Evolutionary conservation across 2,329 filamentous ascomycete genomes (phyloP), one percentile per base, ranked within the genome.

Genomic region (Aspergillus udagawae): DNA sequence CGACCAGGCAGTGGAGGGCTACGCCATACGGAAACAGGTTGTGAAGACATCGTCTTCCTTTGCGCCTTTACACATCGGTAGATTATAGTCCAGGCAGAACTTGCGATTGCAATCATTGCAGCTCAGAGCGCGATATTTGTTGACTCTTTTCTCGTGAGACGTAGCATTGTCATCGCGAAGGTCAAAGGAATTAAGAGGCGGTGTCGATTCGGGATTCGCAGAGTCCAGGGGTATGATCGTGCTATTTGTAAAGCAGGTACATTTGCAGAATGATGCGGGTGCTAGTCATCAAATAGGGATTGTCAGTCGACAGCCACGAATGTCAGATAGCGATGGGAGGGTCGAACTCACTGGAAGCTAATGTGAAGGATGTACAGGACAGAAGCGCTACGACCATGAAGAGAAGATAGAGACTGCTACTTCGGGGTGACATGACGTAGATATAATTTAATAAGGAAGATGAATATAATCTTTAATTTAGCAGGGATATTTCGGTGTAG

Each of bases 191-290:
- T 64, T 62, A 45, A 67, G 55, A 29, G 64, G 53, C 12, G 65
- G 61, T 20, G 59, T 57, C 5, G 65, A 60, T 47, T 66, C 60
- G 20, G 66, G 62, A 32, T 68, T 69, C 35, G 57, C 57, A 8
- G 79, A 77, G 60, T 85, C 80, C 56, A 88, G 82, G 20, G 85
- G 82, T 62, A 89, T 87, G 52, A 89, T 87, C 54, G 85, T 87
- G 74, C 82, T 85, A 69, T 88, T 88, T 52, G 80, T 80, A 73
- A 84, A 85, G 72, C 86, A 88, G 56, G 84, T 87, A 71, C 86
- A 89, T 82, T 88, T 89, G 81, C 86, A 89, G 74, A 88, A 89
- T 57, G 85, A 86, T 17, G 84, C 83, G 12, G 75, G 75, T 9
- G 69, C 75, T 77, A 51, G 12, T 25, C 20, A 23, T 47, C 50